phyloP scores from a whole-genome alignment of 1,284 basidiomycete genomes.

The Jaminaea rosea region DNA sequence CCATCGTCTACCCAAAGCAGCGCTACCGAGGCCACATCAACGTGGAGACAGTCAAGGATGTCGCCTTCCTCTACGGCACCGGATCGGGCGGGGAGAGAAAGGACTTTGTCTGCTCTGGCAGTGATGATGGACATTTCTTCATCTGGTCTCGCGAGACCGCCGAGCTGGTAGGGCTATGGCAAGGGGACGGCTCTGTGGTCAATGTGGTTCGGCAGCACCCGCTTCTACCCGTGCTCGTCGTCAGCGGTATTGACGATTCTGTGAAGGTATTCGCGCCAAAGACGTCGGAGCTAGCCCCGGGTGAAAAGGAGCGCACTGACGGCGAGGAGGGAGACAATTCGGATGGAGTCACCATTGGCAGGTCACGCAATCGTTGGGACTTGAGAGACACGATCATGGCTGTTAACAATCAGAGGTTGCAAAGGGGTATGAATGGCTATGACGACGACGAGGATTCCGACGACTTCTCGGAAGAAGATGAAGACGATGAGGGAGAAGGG shows the following conservation, averaged over 20 bases:
- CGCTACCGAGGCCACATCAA: conserved; percentile 70
- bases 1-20: conserved; percentile 61
- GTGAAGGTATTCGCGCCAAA: conserved; percentile 81
- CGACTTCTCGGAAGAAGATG: too few species aligned
- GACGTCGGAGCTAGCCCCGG: too few species aligned
- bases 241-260: conserved; percentile 78
- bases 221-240: conserved; percentile 64
- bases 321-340: too few species aligned
- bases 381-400: too few species aligned
- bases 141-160: conserved; percentile 51
- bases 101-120: conserved; percentile 73
- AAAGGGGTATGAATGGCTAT: too few species aligned
- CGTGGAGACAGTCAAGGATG: conserved; percentile 80
- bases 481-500: too few species aligned
- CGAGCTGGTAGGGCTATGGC: conserved; percentile 22
- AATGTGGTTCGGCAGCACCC: conserved; percentile 81
- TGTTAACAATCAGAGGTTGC: too few species aligned
- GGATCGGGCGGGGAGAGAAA: conserved; percentile 68
- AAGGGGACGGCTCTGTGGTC: conserved; percentile 50
- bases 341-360: too few species aligned
- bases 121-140: conserved; percentile 69
- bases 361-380: too few species aligned
- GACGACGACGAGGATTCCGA: too few species aligned
- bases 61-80: conserved; percentile 76
- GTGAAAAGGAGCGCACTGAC: too few species aligned